Evolutionary conservation across 2,329 filamentous ascomycete species (phyloP).

Genomic region (Cladosporium oxysporum): DNA sequence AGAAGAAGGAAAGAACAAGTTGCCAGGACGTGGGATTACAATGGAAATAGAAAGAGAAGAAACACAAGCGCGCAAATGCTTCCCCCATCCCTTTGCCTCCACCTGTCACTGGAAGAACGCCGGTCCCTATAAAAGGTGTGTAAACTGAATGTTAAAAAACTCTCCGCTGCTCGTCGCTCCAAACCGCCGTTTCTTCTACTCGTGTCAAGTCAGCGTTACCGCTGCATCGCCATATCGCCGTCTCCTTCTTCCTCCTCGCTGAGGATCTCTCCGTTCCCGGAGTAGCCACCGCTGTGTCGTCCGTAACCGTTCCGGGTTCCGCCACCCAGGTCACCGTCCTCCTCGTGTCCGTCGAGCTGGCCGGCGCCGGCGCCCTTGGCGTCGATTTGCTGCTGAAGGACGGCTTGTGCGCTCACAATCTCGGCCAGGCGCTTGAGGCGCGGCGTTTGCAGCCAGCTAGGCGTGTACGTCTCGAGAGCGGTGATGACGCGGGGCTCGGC

Average conservation of each 20-base stretch:
- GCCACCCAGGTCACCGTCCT: conserved; percentile 13
- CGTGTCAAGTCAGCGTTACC: neutral
- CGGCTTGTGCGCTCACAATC: conserved; percentile 94
- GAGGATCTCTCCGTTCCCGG: conserved; percentile 10
- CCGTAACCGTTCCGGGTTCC: conserved; percentile 10
- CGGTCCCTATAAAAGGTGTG: neutral
- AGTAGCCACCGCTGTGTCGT: conserved; percentile 10
- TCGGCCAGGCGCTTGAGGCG: conserved; percentile 94
- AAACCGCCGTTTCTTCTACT: neutral
- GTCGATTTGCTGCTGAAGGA: conserved; percentile 64
- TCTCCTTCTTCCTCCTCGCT: conserved; percentile 17
- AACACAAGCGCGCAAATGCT: neutral
- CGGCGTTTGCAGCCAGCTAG: conserved; percentile 96
- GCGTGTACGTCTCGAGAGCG: conserved; percentile 95
- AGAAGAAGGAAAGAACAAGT: neutral
- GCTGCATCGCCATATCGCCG: neutral
- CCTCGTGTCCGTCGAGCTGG: conserved; percentile 12
- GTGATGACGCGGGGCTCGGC: conserved; percentile 95
- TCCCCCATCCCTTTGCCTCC: neutral
- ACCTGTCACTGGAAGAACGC: neutral
- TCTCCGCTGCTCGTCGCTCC: neutral
- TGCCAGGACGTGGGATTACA: neutral
- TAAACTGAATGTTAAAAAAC: neutral
- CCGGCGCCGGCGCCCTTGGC: conserved; percentile 14
- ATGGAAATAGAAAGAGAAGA: neutral